Evolutionary conservation across 352 stramenopile genomes (phyloP).

Genomic region (Proteromonas lacertae): DNA sequence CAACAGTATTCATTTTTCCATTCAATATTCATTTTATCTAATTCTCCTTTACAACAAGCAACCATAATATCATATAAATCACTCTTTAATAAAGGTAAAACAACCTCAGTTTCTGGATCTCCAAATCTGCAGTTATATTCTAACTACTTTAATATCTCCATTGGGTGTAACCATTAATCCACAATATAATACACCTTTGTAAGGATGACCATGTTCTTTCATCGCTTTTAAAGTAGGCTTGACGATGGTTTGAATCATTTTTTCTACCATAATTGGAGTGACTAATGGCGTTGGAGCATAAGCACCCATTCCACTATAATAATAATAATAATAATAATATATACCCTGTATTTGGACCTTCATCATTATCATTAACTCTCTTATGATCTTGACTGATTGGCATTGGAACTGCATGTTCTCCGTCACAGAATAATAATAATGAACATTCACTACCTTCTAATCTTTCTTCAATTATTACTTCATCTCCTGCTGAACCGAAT

Average conservation of each 20-base stretch:
- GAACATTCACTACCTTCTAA: conserved; percentile 87
- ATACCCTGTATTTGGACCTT: conserved; percentile 90
- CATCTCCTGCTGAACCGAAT: conserved; percentile 56
- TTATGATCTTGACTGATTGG: conserved; percentile 95
- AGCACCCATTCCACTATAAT: conserved; percentile 91
- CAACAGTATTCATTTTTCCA: conserved; percentile 49
- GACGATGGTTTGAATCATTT: conserved; percentile 53
- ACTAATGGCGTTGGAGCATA: conserved; percentile 84
- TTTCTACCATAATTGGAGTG: conserved; percentile 42
- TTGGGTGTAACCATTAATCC: conserved; percentile 72
- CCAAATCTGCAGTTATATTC: conserved; percentile 99
- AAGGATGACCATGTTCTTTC: conserved; percentile 73
- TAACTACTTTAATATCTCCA: conserved; percentile 64
- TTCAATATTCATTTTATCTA: conserved; percentile 37
- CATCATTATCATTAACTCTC: conserved; percentile 73
- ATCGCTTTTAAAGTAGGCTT: conserved; percentile 26
- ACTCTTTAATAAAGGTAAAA: conserved; percentile 79
- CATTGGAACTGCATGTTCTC: conserved; percentile 67
- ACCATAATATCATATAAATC: conserved; percentile 89
- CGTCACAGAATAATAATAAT: conserved; percentile 84
- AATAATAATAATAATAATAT: neutral
- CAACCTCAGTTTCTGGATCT: conserved; percentile 90
- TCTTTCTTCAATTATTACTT: conserved; percentile 92
- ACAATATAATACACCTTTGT: conserved; percentile 86
- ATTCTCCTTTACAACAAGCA: conserved; percentile 60